Base-by-base conservation (phyloP, 1,284 basidiomycete genomes). In the Apiotrichum domesticum region DNA sequence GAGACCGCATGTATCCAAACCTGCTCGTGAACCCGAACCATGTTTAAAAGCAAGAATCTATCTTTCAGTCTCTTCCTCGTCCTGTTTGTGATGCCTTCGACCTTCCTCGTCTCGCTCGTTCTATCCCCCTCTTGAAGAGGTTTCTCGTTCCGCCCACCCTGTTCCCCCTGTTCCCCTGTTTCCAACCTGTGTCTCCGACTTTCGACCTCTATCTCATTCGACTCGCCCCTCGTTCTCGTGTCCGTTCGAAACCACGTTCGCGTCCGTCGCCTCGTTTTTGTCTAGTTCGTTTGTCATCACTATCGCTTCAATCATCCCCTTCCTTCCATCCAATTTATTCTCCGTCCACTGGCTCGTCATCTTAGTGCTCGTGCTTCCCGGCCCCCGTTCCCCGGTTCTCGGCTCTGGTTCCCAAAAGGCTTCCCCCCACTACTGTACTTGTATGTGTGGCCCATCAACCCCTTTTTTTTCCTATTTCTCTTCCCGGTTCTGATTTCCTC, bases 1-100 rank as follows among this genome's bases (percentile, higher is more conserved):
- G 41, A 41, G 52, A 47, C 52, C 52, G 52, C 52, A 47, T 54
- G 52, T 54, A 54, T 54, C 52, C 41, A 52, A 9, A 44, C 50
- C 41, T 51, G 50, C 50, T 43, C 41, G 50, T 51, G 39, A 51
- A 43, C 40, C 50, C 40, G 50, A 51, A 43, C 21, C 40, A 35
- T 42, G 40, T 43, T 42, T 51, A 34, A 51, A 49, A 37, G 14
- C 35, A 48, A 46, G 40, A 37, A 49, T 49, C 47, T 39, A 39
- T 39, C 37, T 39, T 13, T 35, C 29, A 45, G 51, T 46, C 43
- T 52, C 51, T 41, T 51, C 50, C 46, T 34, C 35, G 37, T 35
- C 51, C 40, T 44, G 50, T 51, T 42, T 51, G 50, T 51, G 47
- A 42, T 49, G 47, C 47, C 47, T n/a, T 47, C 47, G 47, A 49